Evolutionary conservation across 2,329 filamentous ascomycete species (phyloP).

Genomic region (Emericellopsis atlantica): DNA sequence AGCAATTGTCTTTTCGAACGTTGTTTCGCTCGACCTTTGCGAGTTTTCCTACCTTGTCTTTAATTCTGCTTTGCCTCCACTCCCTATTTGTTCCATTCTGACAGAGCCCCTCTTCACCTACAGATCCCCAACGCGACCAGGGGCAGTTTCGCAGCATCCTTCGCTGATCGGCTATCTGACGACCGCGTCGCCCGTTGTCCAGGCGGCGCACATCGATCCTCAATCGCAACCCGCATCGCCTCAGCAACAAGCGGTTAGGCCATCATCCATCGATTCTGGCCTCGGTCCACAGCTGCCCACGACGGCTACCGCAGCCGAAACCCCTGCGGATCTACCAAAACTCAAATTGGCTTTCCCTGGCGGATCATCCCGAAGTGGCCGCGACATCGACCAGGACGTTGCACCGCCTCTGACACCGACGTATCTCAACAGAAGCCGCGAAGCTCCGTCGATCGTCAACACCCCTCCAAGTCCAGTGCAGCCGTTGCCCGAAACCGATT

Average conservation of each 20-base stretch:
- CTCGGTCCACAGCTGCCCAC: neutral
- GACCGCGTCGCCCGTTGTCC: slow-evolving; percentile 54
- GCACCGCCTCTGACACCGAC: slow-evolving; percentile 29
- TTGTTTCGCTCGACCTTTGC: too few species aligned
- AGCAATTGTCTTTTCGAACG: too few species aligned
- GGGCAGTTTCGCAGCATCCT: slow-evolving; percentile 37
- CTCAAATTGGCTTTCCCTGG: slow-evolving; percentile 15
- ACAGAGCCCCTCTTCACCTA: neutral
- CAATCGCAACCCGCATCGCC: slow-evolving; percentile 7
- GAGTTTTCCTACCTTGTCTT: neutral
- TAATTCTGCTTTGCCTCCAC: neutral
- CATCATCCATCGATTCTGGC: neutral
- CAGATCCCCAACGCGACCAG: slow-evolving; percentile 4
- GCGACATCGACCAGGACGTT: slow-evolving; percentile 17
- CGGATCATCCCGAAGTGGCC: slow-evolving; percentile 13
- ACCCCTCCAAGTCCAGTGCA: slow-evolving; percentile 55
- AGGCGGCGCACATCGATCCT: slow-evolving; percentile 33
- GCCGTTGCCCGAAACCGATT: slow-evolving; percentile 10
- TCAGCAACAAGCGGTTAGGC: neutral
- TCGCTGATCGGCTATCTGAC: slow-evolving; percentile 58
- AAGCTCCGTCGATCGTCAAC: slow-evolving; percentile 46
- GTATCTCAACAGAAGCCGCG: slow-evolving; percentile 15
- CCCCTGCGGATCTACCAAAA: slow-evolving; percentile 7
- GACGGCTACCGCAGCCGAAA: slow-evolving; percentile 2
- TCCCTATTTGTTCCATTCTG: neutral